Base-by-base conservation (phyloP, 108 stramenopile species). In the Nitzschia palea region DNA sequence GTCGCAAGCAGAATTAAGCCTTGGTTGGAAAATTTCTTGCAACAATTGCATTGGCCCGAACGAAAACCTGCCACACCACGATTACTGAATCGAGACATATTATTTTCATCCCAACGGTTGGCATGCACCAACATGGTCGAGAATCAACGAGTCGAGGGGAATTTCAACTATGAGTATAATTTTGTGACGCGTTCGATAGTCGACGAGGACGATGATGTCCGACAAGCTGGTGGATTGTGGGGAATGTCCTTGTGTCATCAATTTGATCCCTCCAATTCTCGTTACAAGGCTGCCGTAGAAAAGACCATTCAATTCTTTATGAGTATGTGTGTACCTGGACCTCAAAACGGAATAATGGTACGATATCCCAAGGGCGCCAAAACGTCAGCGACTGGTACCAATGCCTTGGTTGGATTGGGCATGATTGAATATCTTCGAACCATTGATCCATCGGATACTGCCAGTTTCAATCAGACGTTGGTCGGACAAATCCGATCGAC, bases 151-250 rank as follows among this genome's bases (percentile, higher is more conserved):
- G 66, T 40, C 9, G 42, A 27, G 12, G 66, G 66, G n/a, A 67
- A 45, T 55, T 67, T 67, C 55, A 67, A 67, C 31, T 67, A 67
- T 18, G 54, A 56, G 42, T 67, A 67, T 43, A 35, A 67, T 40
- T 67, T 67, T 56, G 66, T 67, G 8, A 56, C 18, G 0, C 2
- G 55, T 23, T 4, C 22, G 22, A 8, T 56, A 40, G 66, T 55
- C 35, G 20, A 25, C 20, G 37, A 42, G 28, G 66, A 67, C 43
- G 55, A 30, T 25, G 51, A 36, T 4, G 66, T 67, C 10, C 66
- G 66, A 3, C 66, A 67, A 52, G 66, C 66, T n/a, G 66, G 66
- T 4, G 66, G 54, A 14, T 35, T 67, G 36, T 67, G 66, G 66
- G 66, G 66, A 27, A 27, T 67, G 8, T 9, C 66, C 27, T n/a